phyloP scores from a whole-genome alignment of 805 yeast genomes.

The Candida methanosorbosa region DNA sequence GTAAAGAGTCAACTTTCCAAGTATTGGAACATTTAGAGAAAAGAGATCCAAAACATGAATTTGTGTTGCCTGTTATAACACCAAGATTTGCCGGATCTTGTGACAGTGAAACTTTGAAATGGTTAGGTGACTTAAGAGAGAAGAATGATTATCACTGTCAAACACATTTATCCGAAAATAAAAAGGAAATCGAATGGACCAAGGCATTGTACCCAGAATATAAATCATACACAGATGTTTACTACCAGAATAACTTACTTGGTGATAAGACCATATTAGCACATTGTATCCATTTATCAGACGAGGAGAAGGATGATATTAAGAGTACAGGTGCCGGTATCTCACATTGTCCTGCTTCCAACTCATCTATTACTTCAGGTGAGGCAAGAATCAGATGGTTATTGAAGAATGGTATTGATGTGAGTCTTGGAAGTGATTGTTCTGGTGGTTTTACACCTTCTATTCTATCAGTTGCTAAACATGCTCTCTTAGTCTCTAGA shows the following conservation, averaged over 20 bases:
- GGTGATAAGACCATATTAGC: slow-evolving; percentile 66
- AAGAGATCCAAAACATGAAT: slow-evolving; percentile 39
- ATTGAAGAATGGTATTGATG: slow-evolving; percentile 54
- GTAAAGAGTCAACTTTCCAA: slow-evolving; percentile 37
- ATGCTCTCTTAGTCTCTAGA: slow-evolving; percentile 59
- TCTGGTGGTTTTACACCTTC: slow-evolving; percentile 66
- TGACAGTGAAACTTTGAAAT: slow-evolving; percentile 45
- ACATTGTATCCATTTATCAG: slow-evolving; percentile 69
- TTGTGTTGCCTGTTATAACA: slow-evolving; percentile 65
- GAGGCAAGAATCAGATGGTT: slow-evolving; percentile 70
- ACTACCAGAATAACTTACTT: slow-evolving; percentile 50
- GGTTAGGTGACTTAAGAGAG: slow-evolving; percentile 46
- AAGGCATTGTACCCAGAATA: slow-evolving; percentile 61
- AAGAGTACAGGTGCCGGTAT: slow-evolving; percentile 50
- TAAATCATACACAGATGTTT: slow-evolving; percentile 61
- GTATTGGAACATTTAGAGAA: slow-evolving; percentile 45
- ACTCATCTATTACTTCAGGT: slow-evolving; percentile 77
- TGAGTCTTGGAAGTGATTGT: slow-evolving; percentile 68
- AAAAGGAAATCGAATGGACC: slow-evolving; percentile 65
- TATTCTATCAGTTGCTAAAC: slow-evolving; percentile 52
- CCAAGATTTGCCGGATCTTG: slow-evolving; percentile 92
- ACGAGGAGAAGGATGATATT: slow-evolving; percentile 51
- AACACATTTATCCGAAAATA: slow-evolving; percentile 78
- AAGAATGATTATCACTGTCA: slow-evolving; percentile 54
- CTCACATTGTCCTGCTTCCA: slow-evolving; percentile 85